phyloP scores from a whole-genome alignment of 768 basidiomycete species.

The Leccinum olivaceopallidum region DNA sequence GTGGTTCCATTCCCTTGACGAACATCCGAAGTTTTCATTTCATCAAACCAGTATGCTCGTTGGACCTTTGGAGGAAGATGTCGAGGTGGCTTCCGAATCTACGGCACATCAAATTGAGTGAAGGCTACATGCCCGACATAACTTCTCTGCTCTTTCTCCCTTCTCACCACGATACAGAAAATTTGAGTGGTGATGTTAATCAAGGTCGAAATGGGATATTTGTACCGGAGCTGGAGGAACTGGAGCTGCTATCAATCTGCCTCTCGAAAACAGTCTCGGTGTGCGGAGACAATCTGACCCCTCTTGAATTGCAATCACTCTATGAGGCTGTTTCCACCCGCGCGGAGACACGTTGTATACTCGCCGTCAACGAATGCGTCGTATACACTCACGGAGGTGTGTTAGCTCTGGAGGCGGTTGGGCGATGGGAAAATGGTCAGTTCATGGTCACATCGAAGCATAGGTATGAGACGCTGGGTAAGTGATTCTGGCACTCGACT shows the following conservation, averaged over 20 bases:
- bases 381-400: background rate
- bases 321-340: background rate
- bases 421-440: background rate
- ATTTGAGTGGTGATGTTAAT: background rate
- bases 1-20: background rate
- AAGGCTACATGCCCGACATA: background rate
- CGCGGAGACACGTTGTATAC: background rate
- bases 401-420: background rate
- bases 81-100: constrained; percentile 2
- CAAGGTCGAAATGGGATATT: background rate
- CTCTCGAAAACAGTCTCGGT: background rate
- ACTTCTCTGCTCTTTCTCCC: background rate
- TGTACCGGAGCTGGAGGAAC: background rate
- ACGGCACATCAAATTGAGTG: constrained; percentile 1
- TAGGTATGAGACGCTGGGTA: no score
- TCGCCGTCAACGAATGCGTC: background rate
- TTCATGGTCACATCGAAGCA: background rate
- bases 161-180: background rate
- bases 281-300: background rate
- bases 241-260: background rate
- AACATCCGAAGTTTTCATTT: background rate
- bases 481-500: no score
- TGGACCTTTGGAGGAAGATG: constrained; percentile 6
- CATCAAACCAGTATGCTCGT: background rate
- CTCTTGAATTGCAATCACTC: background rate